Evolutionary conservation across 371 early-diverging fungal species (phyloP).

Genomic region (Apophysomyces elegans): DNA sequence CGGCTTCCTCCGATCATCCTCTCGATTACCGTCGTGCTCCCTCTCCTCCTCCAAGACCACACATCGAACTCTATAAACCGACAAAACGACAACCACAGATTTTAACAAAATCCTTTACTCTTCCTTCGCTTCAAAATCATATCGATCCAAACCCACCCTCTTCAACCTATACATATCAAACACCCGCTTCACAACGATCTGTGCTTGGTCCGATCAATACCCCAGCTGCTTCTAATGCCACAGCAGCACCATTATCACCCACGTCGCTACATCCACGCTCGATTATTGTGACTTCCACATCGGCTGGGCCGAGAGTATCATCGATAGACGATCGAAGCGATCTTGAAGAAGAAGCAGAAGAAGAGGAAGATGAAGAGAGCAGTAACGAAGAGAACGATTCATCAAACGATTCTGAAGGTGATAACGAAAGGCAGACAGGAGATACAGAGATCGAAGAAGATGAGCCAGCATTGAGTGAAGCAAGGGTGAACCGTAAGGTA

Average conservation of each 20-base stretch:
- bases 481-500: slow-evolving; percentile 52
- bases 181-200: slow-evolving; percentile 8
- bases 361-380: slow-evolving; percentile 25
- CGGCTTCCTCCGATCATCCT: not conserved
- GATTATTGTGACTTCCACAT: not conserved
- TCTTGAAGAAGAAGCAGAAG: slow-evolving; percentile 24
- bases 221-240: not conserved
- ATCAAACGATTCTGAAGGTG: slow-evolving; percentile 17
- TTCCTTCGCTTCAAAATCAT: not conserved
- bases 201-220: slow-evolving; percentile 10
- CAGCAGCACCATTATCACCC: slow-evolving; percentile 5
- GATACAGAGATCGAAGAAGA: slow-evolving; percentile 28
- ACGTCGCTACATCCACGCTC: not conserved
- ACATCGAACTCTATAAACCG: slow-evolving; percentile 25
- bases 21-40: not conserved
- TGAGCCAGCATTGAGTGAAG: slow-evolving; percentile 38
- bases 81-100: slow-evolving; percentile 2
- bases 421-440: slow-evolving; percentile 14
- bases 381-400: slow-evolving; percentile 34
- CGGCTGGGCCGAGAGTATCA: slow-evolving; percentile 9
- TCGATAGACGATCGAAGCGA: slow-evolving; percentile 10
- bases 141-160: not conserved
- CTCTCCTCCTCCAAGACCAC: slow-evolving; percentile 11
- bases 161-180: slow-evolving; percentile 2
- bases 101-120: not conserved